Evolutionary conservation across 1,284 basidiomycete genomes (phyloP), one percentile per base, ranked within the genome.

Genomic region (Irpex sp.): DNA sequence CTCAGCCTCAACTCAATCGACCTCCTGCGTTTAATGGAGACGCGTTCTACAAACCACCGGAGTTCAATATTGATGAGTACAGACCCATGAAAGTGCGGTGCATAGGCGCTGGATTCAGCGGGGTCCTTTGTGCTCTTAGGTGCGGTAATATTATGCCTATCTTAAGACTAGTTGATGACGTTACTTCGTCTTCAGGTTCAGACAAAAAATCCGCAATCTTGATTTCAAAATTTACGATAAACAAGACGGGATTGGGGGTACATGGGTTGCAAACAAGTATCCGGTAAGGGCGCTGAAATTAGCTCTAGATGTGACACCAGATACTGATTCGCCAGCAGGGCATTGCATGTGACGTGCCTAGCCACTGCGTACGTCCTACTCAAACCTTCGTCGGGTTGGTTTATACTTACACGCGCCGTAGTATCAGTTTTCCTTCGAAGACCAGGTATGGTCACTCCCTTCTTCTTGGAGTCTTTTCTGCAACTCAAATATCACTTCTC

Each of bases 211-310:
- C 26, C 75, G 76, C 58, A 85, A 86, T 62, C 66, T 85, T 13
- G 73, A 82, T 26, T 68, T 87, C 2, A 78, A 77, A 0, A 79
- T 87, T 15, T 87, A 85, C 68, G 85, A 87, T 43, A 81, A 82
- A 60, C 79, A 81, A 61, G 74, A 77, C n/a, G 81, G 79, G 1
- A 73, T 88, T 31, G 86, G 85, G 26, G 85, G 85, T 2, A 81
- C 83, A 1, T 87, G 85, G 85, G 76, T 70, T 61, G 65, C 69
- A 6, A 77, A 76, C 57, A 71, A 63, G 62, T 77, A 77, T 61
- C 74, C 76, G 15, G 50, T 51, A 26, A 51, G 50, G 15, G 21
- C 6, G 74, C 59, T 59, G 50, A 61, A 54, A 26, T 35, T 1
- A 35, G 33, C 33, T 35, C 33, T 35, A 35, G 33, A 35, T 35